Evolutionary conservation across 495 filamentous ascomycete genomes (phyloP).

Genomic region (Lepidopterella palustris): DNA sequence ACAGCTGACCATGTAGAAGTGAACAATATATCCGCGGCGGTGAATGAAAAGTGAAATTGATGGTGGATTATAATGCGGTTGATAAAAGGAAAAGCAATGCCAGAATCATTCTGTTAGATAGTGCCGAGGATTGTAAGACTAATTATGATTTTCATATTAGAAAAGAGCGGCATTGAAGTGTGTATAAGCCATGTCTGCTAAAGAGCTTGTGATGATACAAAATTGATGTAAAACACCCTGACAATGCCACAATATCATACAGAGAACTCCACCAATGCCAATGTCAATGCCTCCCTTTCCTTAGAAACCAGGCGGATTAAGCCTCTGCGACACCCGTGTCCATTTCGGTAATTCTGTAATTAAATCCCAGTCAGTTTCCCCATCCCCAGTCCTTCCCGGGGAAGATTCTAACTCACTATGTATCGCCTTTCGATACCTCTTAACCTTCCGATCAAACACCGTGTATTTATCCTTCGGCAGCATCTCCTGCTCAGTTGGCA

Average conservation of each 20-base stretch:
- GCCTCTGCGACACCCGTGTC: conserved; percentile 85
- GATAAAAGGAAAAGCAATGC: no score
- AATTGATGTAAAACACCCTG: no score
- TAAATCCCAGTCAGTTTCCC: conserved; percentile 15
- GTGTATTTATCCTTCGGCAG: conserved; percentile 95
- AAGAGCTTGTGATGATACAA: no score
- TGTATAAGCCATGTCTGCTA: no score
- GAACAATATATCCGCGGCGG: no score
- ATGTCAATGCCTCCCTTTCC: background rate
- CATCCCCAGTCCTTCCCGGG: background rate
- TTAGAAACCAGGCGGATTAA: conserved; percentile 94
- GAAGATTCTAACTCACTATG: conserved; percentile 64
- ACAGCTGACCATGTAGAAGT: no score
- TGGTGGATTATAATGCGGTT: no score
- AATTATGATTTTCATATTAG: no score
- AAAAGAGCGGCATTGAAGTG: no score
- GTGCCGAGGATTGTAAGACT: no score
- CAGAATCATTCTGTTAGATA: no score
- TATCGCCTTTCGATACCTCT: conserved; percentile 89
- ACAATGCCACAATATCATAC: conserved; percentile 13
- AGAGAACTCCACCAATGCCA: background rate
- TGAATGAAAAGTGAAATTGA: no score
- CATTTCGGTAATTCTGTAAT: conserved; percentile 80
- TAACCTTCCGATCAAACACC: conserved; percentile 93
- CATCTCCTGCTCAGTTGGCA: conserved; percentile 97